Percentiles rank a stretch among this genome's conserved stretches.
Evolutionary conservation across 768 basidiomycete genomes (phyloP).

Genomic region (Suillus lakei): DNA sequence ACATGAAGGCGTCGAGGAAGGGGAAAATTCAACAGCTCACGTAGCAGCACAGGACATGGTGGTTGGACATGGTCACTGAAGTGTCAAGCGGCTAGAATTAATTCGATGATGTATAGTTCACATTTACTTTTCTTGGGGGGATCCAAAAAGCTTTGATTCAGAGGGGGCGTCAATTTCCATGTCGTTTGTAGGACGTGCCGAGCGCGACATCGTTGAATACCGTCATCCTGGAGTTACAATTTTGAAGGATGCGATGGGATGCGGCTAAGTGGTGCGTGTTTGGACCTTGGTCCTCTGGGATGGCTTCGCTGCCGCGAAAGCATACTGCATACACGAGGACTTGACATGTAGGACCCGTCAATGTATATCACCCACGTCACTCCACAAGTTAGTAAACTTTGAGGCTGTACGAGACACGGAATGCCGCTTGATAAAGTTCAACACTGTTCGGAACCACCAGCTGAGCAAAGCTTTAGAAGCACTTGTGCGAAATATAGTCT

Average conservation of each 20-base stretch:
- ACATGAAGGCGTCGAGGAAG: not conserved
- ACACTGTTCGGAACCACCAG: not conserved
- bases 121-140: not conserved
- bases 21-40: not conserved
- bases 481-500: not conserved
- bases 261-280: not conserved
- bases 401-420: slow-evolving; percentile 1
- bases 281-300: not conserved
- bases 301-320: not conserved
- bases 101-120: not conserved
- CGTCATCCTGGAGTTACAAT: not conserved
- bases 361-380: not conserved
- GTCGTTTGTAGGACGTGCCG: not conserved
- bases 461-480: not conserved
- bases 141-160: not conserved
- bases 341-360: not conserved
- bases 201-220: not conserved
- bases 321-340: not conserved
- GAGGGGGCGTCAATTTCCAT: not conserved
- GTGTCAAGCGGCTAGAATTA: not conserved
- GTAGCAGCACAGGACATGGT: not conserved
- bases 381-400: not conserved
- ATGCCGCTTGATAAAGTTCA: slow-evolving; percentile 1
- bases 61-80: not conserved
- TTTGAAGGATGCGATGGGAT: not conserved